These are phyloP conservation scores for Tritrichomonas musculus DNA, from an alignment of 208 protist genomes.

Conservation along the genomic window DNA sequence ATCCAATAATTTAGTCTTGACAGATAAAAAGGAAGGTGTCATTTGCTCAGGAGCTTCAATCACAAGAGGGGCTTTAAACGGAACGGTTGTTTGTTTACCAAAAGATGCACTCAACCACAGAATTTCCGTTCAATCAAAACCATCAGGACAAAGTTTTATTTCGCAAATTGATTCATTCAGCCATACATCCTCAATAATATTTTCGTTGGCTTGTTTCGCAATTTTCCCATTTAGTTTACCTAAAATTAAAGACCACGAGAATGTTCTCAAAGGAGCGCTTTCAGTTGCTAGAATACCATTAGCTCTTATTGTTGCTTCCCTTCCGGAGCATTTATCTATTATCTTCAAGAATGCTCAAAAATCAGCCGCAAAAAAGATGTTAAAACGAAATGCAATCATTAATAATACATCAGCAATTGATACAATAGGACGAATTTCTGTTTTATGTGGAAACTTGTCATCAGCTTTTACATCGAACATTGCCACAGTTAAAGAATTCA, in stretches of 20 bases:
- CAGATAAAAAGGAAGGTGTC: background rate
- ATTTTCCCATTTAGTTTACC: background rate
- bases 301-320: background rate
- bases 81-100: background rate
- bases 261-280: background rate
- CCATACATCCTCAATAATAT: background rate
- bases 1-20: background rate
- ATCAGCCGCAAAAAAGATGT: background rate
- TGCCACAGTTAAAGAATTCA: background rate
- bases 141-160: background rate
- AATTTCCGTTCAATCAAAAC: background rate
- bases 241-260: background rate
- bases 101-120: background rate
- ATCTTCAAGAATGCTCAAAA: background rate
- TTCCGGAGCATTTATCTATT: background rate
- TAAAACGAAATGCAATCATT: background rate
- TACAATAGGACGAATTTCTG: background rate
- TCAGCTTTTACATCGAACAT: background rate
- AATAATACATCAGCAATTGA: background rate
- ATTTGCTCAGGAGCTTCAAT: background rate
- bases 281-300: background rate
- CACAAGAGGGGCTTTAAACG: background rate
- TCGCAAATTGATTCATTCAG: background rate
- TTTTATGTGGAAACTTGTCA: background rate
- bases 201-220: background rate